These are phyloP conservation scores for Coemansia sp. DNA, from an alignment of 192 early-diverging fungal genomes.

Conservation along the genomic window DNA sequence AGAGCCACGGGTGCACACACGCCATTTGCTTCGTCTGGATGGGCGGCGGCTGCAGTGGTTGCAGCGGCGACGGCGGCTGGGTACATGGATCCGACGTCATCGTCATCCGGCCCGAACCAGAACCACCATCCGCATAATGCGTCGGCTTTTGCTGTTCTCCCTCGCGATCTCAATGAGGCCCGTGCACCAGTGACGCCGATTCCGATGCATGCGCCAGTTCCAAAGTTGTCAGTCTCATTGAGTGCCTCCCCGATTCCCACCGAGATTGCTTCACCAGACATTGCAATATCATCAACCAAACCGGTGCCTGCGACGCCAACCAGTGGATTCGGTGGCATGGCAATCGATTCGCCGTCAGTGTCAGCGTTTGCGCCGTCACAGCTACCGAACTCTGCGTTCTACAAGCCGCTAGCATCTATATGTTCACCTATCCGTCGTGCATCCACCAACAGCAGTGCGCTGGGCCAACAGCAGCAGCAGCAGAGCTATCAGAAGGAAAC, in stretches of 20 bases:
- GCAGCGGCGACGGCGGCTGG: constrained; percentile 32
- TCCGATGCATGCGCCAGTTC: not conserved
- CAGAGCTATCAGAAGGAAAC: not conserved
- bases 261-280: not conserved
- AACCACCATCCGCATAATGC: not conserved
- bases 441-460: not conserved
- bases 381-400: constrained; percentile 54
- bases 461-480: no score
- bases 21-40: constrained; percentile 30
- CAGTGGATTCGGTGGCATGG: not conserved
- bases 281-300: not conserved
- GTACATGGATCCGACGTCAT: constrained; percentile 27
- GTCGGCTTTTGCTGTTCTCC: constrained; percentile 38
- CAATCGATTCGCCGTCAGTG: not conserved
- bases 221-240: not conserved
- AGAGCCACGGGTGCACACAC: constrained; percentile 44
- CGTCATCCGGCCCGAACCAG: constrained; percentile 6
- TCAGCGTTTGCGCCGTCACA: constrained; percentile 32
- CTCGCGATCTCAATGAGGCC: constrained; percentile 29
- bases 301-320: not conserved
- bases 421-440: constrained; percentile 21
- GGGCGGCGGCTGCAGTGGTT: constrained; percentile 35
- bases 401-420: constrained; percentile 52
- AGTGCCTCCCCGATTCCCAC: no score
- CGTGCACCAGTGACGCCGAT: constrained; percentile 16